Conservation (phyloP, 768 basidiomycete species). For the Suillus placidus region DNA sequence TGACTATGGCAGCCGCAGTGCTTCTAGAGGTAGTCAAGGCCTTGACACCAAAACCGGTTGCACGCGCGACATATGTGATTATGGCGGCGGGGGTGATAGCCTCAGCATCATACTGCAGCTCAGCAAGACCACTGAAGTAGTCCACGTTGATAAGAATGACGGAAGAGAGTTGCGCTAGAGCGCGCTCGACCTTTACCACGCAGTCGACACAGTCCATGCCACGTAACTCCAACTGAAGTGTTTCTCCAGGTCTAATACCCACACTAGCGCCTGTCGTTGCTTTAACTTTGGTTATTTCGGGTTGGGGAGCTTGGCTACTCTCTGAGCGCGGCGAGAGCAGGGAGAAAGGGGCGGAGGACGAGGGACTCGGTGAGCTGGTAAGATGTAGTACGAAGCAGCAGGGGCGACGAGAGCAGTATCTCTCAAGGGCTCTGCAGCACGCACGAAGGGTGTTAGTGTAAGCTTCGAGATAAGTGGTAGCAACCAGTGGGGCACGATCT, state of each 20-base stretch:
- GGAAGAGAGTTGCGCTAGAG: constrained; percentile 21
- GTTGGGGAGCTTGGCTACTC: too few relatives aligned
- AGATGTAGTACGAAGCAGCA: too few relatives aligned
- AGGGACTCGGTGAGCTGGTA: too few relatives aligned
- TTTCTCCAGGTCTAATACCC: constrained; percentile 9
- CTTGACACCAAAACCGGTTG: constrained; percentile 24
- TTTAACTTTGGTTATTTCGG: too few relatives aligned
- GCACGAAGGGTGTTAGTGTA: too few relatives aligned
- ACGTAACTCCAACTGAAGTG: constrained; percentile 22
- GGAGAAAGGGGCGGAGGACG: too few relatives aligned
- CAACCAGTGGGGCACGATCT: too few relatives aligned
- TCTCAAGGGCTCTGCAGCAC: too few relatives aligned
- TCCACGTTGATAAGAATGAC: constrained; percentile 16
- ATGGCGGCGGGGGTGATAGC: constrained; percentile 21
- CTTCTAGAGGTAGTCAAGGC: constrained; percentile 10
- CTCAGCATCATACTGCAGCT: constrained; percentile 22
- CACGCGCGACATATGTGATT: constrained; percentile 20
- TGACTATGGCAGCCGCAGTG: constrained; percentile 4
- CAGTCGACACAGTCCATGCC: constrained; percentile 31
- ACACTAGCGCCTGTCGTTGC: too few relatives aligned
- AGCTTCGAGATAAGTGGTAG: too few relatives aligned
- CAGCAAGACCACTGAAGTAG: constrained; percentile 22
- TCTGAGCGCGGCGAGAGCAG: too few relatives aligned
- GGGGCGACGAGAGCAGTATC: too few relatives aligned
- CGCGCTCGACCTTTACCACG: constrained; percentile 23